These are phyloP conservation scores for Pythium periplocum DNA, from an alignment of 352 stramenopile species.

Conservation along the genomic window DNA sequence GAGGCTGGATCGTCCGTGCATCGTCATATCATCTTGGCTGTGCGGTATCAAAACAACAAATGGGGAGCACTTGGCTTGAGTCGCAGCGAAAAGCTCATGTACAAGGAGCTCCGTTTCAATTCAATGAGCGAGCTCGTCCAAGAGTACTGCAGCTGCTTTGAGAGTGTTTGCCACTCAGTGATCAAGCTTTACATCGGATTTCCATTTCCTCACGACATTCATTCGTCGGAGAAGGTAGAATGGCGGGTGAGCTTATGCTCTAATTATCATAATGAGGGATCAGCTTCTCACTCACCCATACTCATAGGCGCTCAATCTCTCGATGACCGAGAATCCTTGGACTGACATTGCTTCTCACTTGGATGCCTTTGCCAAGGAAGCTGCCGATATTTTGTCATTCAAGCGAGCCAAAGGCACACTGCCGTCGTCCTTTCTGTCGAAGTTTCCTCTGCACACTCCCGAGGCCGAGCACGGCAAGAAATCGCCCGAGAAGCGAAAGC, in stretches of 20 bases:
- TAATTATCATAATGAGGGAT: background rate
- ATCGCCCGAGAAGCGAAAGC: conserved; percentile 31
- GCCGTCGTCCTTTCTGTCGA: conserved; percentile 50
- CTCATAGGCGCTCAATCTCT: conserved; percentile 60
- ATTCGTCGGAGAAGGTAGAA: conserved; percentile 83
- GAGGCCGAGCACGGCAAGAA: conserved; percentile 44
- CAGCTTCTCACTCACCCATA: background rate
- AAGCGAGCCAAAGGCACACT: conserved; percentile 58
- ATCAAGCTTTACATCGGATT: conserved; percentile 81
- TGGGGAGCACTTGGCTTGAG: conserved; percentile 84
- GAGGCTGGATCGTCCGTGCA: conserved; percentile 50
- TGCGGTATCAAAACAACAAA: conserved; percentile 67
- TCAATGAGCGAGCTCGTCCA: conserved; percentile 71
- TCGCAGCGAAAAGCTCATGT: conserved; percentile 79
- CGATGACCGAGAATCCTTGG: conserved; percentile 38
- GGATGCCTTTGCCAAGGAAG: conserved; percentile 66
- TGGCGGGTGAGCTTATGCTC: conserved; percentile 52
- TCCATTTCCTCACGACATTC: conserved; percentile 80
- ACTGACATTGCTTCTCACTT: conserved; percentile 49
- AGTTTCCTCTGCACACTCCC: conserved; percentile 54
- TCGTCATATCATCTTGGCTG: conserved; percentile 76
- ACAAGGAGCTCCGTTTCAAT: conserved; percentile 79
- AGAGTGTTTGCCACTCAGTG: conserved; percentile 56
- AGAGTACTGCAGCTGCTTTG: conserved; percentile 65
- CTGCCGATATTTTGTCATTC: conserved; percentile 56